Evolutionary conservation across 2,329 filamentous ascomycete species (phyloP).

Genomic region (Fusarium irregulare): DNA sequence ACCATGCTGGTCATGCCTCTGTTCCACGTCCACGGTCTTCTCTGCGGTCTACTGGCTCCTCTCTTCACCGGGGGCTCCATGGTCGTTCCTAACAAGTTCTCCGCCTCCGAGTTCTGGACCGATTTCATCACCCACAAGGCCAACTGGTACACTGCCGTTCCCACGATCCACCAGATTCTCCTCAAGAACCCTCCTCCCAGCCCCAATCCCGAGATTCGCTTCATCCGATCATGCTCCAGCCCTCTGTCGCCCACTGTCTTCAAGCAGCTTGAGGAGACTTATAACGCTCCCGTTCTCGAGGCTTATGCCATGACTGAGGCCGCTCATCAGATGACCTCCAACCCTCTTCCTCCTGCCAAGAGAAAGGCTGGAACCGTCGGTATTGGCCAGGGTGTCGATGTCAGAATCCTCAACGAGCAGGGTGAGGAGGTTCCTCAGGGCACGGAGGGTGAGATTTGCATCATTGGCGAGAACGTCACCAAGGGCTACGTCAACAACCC

Average conservation of each 20-base stretch:
- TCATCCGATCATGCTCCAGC: conserved; percentile 89
- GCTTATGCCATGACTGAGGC: conserved; percentile 95
- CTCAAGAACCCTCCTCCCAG: conserved; percentile 77
- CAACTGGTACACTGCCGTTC: conserved; percentile 95
- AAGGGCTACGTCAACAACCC: conserved; percentile 87
- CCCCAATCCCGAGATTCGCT: conserved; percentile 79
- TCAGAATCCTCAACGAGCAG: conserved; percentile 78
- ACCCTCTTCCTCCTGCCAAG: conserved; percentile 75
- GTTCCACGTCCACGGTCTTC: conserved; percentile 90
- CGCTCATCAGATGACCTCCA: conserved; percentile 85
- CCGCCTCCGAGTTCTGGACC: conserved; percentile 83
- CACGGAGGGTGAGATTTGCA: conserved; percentile 83
- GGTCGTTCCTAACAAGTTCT: conserved; percentile 82
- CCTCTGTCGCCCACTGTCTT: conserved; percentile 85
- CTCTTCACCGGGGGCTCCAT: conserved; percentile 81
- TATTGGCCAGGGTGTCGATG: conserved; percentile 83
- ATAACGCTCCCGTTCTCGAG: conserved; percentile 84
- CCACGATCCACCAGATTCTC: conserved; percentile 90
- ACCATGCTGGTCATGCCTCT: conserved; percentile 91
- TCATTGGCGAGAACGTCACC: conserved; percentile 84
- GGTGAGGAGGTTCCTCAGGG: conserved; percentile 77
- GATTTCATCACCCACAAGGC: conserved; percentile 80
- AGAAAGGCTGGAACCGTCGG: conserved; percentile 86
- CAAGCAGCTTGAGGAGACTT: conserved; percentile 79
- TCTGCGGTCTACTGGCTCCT: conserved; percentile 84